Evolutionary conservation across 371 early-diverging fungal genomes (phyloP), one percentile per base, ranked within the genome.

Genomic region (Cokeromyces recurvatus): DNA sequence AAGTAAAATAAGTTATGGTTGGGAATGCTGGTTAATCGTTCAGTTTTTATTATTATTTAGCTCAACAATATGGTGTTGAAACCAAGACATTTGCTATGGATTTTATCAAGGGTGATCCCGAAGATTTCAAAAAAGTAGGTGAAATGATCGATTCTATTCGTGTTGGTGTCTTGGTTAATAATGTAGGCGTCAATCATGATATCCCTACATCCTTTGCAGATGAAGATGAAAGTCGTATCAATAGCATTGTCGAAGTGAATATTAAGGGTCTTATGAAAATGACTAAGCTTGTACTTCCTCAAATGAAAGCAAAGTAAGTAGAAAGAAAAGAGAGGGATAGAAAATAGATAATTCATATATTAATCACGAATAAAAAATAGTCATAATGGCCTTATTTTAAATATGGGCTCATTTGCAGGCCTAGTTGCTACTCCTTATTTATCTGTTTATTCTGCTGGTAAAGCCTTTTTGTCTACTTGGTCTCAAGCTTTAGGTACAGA

Each of bases 321-420:
- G 14, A 16, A n/a, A n/a, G n/a, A n/a, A n/a, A n/a, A n/a, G n/a
- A n/a, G n/a, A n/a, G n/a, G n/a, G n/a, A n/a, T n/a, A n/a, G n/a
- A n/a, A n/a, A n/a, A n/a, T n/a, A n/a, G n/a, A n/a, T n/a, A n/a
- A n/a, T n/a, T n/a, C n/a, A n/a, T n/a, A n/a, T n/a, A n/a, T n/a
- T n/a, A n/a, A n/a, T n/a, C n/a, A n/a, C n/a, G n/a, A n/a, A n/a
- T n/a, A n/a, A n/a, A n/a, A n/a, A 44, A 63, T 60, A 83, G 84
- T 46, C 80, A 81, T 54, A 65, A 63, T 32, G 96, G 96, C 35
- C 79, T 95, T 60, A 90, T 99, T 45, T 68, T 99, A 53, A 97
- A 94, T 73, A 68, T 91, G 43, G 98, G 98, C 11, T 97, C 98
- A 19, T 87, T 95, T 61, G 83, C 94, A 32, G 95, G 93, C 21